Evolutionary conservation across 2,329 filamentous ascomycete species (phyloP), one percentile per base, ranked within the genome.

Genomic region (Alternaria gansuensis): DNA sequence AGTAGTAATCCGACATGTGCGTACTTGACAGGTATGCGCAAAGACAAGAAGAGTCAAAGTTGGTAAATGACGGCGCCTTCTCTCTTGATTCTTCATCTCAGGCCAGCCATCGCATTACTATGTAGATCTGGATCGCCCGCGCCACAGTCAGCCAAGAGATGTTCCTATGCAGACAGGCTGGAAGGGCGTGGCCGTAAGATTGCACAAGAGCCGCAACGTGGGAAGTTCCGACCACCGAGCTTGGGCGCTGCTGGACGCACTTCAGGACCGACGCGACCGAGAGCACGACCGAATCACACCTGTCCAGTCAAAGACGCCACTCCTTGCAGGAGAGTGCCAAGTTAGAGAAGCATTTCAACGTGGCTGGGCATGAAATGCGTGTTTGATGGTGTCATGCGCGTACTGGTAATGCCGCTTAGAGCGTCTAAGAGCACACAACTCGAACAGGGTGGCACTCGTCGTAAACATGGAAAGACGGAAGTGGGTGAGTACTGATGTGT

Each of bases 401-500:
- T 46, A 5, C 17, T 17, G 17, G 17, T 17, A 17, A 17, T 17
- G 17, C 17, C 17, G 17, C 17, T 17, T 17, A 17, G 17, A 17
- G 17, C 17, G 17, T 17, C 17, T 17, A 17, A 17, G 17, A 17
- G 17, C 17, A 17, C 17, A 17, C 17, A 17, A 17, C 17, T 17
- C 17, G 17, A 17, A 17, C 17, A 17, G 17, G 17, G 1, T 17
- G 17, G 17, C 17, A 17, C 17, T 21, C 36, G 21, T 7, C 46
- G 10, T 8, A 21, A 6, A 17, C 8, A 3, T 26, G 17, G 45
- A 34, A 33, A 17, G 11, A 17, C 21, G 11, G 9, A 23, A 21
- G 17, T 34, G 45, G 45, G 45, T 28, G 34, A 37, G 33, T 53
- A 49, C 37, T 45, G 40, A 55, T 51, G 43, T 51, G 50, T 33